Evolutionary conservation across 73 alveolate species (phyloP), one percentile per base, ranked within the genome.

Genomic region (Blepharisma stoltei): DNA sequence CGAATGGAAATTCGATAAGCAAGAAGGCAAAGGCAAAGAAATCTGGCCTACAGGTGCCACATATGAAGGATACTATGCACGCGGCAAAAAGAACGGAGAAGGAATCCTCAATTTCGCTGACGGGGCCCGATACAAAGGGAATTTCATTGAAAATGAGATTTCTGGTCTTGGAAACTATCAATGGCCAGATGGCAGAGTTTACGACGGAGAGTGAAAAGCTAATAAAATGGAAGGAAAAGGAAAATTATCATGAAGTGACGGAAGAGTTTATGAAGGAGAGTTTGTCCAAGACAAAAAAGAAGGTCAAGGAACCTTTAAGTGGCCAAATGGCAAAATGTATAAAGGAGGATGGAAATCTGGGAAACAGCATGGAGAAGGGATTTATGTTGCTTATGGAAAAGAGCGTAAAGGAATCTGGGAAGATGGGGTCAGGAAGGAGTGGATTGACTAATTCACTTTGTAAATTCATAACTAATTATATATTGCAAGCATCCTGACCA

Each of bases 201-300:
- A 88, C 76, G 81, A 71, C 73, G 95, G 95, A 21, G 90, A 80
- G 76, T 82, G 89, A 81, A 54, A 54, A 66, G 53, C 53, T 78
- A 82, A 82, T 78, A 49, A 82, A 78, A 82, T 78, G 84, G 73
- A 82, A 73, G 89, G 89, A 6, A 37, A 81, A 23, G 88, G 88
- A 20, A 50, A 20, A 49, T 75, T 53, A 53, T 11, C 20, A 23
- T 75, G 82, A 71, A 70, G 76, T 11, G 82, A 75, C 43, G 82
- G 82, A 11, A 75, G 55, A 41, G 45, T 25, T 6, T 77, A 77
- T 55, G 55, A 18, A 21, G 82, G 82, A 54, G 55, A 32, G 75
- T 75, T 75, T 67, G 65, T 41, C 37, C 55, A 78, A 38, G 86
- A 78, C 44, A 55, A 78, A 11, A 78, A 73, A 69, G 82, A 43